These are phyloP conservation scores for Pugionium cornutum DNA, from an alignment of 345 rosid genomes.

Conservation along the genomic window DNA sequence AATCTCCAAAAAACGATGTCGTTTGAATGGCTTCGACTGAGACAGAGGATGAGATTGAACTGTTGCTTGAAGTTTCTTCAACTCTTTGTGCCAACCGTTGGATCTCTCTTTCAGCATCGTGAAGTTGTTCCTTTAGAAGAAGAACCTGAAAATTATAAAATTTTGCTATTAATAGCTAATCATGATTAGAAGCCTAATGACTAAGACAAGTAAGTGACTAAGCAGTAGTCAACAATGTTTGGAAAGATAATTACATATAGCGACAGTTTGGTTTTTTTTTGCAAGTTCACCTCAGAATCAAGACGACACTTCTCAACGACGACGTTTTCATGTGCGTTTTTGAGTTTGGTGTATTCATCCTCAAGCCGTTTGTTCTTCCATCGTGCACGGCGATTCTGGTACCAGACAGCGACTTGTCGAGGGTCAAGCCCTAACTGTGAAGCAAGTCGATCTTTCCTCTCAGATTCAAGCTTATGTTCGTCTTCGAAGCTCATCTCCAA, in stretches of 20 bases:
- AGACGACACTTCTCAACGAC: constrained; percentile 68
- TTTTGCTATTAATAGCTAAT: constrained; percentile 15
- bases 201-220: constrained; percentile 24
- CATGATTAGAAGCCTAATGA: constrained; percentile 31
- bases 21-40: constrained; percentile 47
- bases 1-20: constrained; percentile 49
- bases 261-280: constrained; percentile 22
- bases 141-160: constrained; percentile 46
- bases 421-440: constrained; percentile 79
- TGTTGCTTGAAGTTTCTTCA: constrained; percentile 47
- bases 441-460: constrained; percentile 74
- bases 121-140: constrained; percentile 55
- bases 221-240: constrained; percentile 27
- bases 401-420: constrained; percentile 97
- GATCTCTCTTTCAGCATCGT: constrained; percentile 57
- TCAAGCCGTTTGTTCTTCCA: constrained; percentile 89
- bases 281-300: constrained; percentile 54
- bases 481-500: constrained; percentile 64
- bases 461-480: constrained; percentile 85
- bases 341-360: constrained; percentile 64
- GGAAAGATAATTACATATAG: constrained; percentile 23
- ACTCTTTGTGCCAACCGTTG: constrained; percentile 48
- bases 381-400: constrained; percentile 91
- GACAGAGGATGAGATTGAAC: constrained; percentile 52
- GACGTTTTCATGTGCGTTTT: constrained; percentile 48